A percentile compares a stretch with the other conserved stretches of the same genome.
Evolutionary conservation across 2,329 filamentous ascomycete species (phyloP).

Genomic region (Coniochaeta sp.): DNA sequence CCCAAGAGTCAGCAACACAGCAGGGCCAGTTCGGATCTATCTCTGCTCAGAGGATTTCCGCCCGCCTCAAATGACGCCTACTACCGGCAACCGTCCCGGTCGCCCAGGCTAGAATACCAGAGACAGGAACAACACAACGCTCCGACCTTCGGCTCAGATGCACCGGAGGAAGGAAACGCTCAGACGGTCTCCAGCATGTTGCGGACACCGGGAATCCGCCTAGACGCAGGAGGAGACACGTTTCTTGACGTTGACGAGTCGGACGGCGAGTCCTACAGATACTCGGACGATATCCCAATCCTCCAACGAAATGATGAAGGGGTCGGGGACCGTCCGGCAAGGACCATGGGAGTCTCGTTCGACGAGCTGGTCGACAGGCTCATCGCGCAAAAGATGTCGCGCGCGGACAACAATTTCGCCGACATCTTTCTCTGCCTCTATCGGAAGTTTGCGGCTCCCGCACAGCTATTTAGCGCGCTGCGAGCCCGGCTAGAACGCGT

Average conservation of each 20-base stretch:
- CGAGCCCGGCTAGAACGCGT: constrained; percentile 66
- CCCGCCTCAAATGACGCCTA: constrained; percentile 36
- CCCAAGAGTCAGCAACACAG: constrained; percentile 57
- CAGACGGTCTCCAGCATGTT: constrained; percentile 41
- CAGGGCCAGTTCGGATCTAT: constrained; percentile 65
- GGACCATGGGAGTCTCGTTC: constrained; percentile 46
- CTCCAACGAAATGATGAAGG: constrained; percentile 60
- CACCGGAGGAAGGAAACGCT: constrained; percentile 36
- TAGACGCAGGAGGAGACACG: constrained; percentile 41
- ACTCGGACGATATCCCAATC: constrained; percentile 60
- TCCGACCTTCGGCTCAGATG: constrained; percentile 24
- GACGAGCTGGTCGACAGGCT: constrained; percentile 83
- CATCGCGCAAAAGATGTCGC: constrained; percentile 71
- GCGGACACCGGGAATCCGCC: constrained; percentile 42
- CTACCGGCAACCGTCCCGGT: constrained; percentile 34
- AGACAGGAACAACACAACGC: constrained; percentile 20
- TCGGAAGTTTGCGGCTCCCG: constrained; percentile 83
- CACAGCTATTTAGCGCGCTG: constrained; percentile 69
- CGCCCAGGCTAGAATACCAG: constrained; percentile 38
- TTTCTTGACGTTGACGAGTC: constrained; percentile 66
- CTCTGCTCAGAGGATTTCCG: constrained; percentile 46
- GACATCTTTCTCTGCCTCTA: constrained; percentile 89
- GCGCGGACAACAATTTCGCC: constrained; percentile 80
- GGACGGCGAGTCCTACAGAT: constrained; percentile 56
- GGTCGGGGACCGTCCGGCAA: constrained; percentile 44